Evolutionary conservation across 2,329 filamentous ascomycete genomes (phyloP).

Genomic region (Epichloe glyceriae): DNA sequence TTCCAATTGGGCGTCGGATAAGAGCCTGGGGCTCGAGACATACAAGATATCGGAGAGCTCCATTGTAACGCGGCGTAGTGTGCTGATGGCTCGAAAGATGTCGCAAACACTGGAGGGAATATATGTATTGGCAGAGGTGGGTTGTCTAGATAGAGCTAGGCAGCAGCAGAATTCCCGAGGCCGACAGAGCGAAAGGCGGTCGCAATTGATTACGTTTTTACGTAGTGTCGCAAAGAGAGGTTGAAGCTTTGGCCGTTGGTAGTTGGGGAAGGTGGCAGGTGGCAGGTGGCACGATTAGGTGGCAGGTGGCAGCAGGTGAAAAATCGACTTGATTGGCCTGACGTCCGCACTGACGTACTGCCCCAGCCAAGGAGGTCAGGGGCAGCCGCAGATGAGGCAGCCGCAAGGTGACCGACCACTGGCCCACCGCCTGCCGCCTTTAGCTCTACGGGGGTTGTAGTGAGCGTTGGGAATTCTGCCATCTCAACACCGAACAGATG

Average conservation of each 20-base stretch:
- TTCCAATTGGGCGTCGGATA: background rate
- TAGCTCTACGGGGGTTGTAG: background rate
- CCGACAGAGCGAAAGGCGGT: background rate
- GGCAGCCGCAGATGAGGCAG: background rate
- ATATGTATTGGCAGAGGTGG: background rate
- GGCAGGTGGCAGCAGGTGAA: background rate
- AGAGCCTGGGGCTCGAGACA: constrained; percentile 20
- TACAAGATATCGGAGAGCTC: constrained; percentile 90
- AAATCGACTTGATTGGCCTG: constrained; percentile 2
- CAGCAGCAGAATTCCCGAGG: constrained; percentile 2
- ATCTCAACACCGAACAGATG: background rate
- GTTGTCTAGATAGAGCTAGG: background rate
- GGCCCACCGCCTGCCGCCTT: background rate
- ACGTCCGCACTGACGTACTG: constrained; percentile 5
- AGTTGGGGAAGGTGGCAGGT: background rate
- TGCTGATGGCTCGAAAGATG: background rate
- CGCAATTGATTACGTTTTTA: constrained; percentile 4
- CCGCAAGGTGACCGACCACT: background rate
- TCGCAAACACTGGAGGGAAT: background rate
- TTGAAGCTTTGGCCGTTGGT: background rate
- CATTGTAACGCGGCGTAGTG: constrained; percentile 38
- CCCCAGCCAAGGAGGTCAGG: background rate
- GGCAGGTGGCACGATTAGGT: background rate
- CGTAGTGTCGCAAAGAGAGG: constrained; percentile 3
- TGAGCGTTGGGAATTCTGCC: background rate